Base-by-base conservation (phyloP, 2,329 filamentous ascomycete species). In the Setomelanomma holmii region DNA sequence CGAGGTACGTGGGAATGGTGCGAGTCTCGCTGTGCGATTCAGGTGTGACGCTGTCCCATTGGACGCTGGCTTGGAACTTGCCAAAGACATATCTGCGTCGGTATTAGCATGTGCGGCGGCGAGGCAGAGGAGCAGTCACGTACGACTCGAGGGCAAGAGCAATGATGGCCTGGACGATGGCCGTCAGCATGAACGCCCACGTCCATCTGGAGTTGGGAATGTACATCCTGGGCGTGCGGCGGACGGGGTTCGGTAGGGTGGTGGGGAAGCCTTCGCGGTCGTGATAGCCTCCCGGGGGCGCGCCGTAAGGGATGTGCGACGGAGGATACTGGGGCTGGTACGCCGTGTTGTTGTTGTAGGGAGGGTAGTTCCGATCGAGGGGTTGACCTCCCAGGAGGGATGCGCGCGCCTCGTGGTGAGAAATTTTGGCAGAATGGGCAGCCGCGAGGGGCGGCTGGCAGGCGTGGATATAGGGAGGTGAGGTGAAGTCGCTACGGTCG, bases 1-100 rank as follows among this genome's bases (percentile, higher is more conserved):
- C 91, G 52, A 99, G 82, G 77, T 97, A 98, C 33, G 93, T 98
- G 21, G 95, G 93, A 59, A 99, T 96, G 0, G 93, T 85, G 73
- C 78, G 80, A 42, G 80, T 77, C 43, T 80, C 77, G 41, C 72
- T 78, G 43, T 73, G 16, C 66, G 57, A 23, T n/a, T n/a, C 76
- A 71, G n/a, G 36, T 35, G 14, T 16, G 12, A 50, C 77, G 67
- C 39, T 61, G 55, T 38, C 79, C 69, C 40, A 79, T 11, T 73
- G 62, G 30, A 84, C 73, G 56, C 80, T 86, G 38, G 77, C 77
- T 74, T 97, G 91, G 76, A 97, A 98, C 65, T 86, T 86, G 59
- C 84, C 92, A 71, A 98, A 99, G 41, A 96, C 86, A 76, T 95
- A 99, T 67, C 91, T 96, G 49, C 4, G 19, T 8, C 12, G 20